A percentile compares a stretch with the other conserved stretches of the same genome.
Conservation (phyloP, 169 alveolate species). For the Plasmodium gaboni region DNA sequence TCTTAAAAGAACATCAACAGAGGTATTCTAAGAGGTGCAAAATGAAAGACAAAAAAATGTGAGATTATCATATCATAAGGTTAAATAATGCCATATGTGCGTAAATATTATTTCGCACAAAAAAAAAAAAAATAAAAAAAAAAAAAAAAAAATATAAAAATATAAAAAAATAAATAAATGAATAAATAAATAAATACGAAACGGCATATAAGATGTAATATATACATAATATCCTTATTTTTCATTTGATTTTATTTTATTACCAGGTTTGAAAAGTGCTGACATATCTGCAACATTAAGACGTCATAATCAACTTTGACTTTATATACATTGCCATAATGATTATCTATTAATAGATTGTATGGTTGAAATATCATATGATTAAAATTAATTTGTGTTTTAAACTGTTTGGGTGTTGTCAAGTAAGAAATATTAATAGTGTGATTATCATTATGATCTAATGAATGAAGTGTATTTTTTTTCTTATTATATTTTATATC, state of each 20-base stretch:
- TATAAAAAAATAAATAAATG: too few relatives aligned
- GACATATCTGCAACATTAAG: constrained; percentile 68
- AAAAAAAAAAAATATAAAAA: too few relatives aligned
- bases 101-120: too few relatives aligned
- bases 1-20: constrained; percentile 63
- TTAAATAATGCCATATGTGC: too few relatives aligned
- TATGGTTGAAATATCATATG: constrained; percentile 30
- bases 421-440: constrained; percentile 45
- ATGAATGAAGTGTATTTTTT: neutral
- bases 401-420: constrained; percentile 45
- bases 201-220: neutral
- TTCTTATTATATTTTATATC: constrained; percentile 39
- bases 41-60: neutral
- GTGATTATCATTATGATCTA: constrained; percentile 7
- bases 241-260: neutral
- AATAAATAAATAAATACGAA: neutral
- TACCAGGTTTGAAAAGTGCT: constrained; percentile 69
- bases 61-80: neutral
- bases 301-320: constrained; percentile 38
- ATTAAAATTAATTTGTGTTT: constrained; percentile 22
- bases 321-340: constrained; percentile 47
- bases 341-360: constrained; percentile 34
- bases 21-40: constrained; percentile 18
- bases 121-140: too few relatives aligned
- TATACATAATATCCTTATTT: too few relatives aligned